phyloP scores from a whole-genome alignment of 2,329 filamentous ascomycete genomes.

The Hypomyces perniciosus region DNA sequence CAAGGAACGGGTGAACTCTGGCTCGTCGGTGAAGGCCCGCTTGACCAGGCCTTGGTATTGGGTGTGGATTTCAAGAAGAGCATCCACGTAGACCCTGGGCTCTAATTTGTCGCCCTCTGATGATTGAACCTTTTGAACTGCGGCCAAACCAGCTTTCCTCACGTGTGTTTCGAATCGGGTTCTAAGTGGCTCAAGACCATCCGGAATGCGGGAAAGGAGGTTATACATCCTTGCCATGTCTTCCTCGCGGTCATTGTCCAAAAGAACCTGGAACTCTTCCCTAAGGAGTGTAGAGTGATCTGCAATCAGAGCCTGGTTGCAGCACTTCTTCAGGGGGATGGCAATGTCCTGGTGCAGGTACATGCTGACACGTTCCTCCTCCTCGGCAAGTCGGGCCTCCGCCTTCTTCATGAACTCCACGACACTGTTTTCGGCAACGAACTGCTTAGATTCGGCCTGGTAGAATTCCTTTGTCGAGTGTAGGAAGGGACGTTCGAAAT shows the following conservation, averaged over 20 bases:
- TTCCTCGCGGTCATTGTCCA: conserved; percentile 91
- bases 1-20: conserved; percentile 90
- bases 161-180: conserved; percentile 89
- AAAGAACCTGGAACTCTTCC: conserved; percentile 89
- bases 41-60: conserved; percentile 90
- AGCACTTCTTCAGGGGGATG: conserved; percentile 74
- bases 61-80: conserved; percentile 86
- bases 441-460: conserved; percentile 84
- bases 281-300: conserved; percentile 80
- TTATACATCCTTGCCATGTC: conserved; percentile 97
- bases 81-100: conserved; percentile 94
- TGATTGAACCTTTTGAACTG: conserved; percentile 83
- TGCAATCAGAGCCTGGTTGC: conserved; percentile 82
- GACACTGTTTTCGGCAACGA: conserved; percentile 92
- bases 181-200: conserved; percentile 84
- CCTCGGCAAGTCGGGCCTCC: conserved; percentile 79
- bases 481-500: conserved; percentile 92
- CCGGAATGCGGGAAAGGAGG: conserved; percentile 79
- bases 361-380: conserved; percentile 87
- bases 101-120: conserved; percentile 84
- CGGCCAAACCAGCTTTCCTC: conserved; percentile 77
- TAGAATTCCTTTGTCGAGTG: conserved; percentile 81
- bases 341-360: conserved; percentile 91
- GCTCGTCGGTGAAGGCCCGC: conserved; percentile 87
- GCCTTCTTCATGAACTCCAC: conserved; percentile 99